Evolutionary conservation across 2,329 filamentous ascomycete species (phyloP), one percentile per base, ranked within the genome.

Genomic region (Colletotrichum siamense): DNA sequence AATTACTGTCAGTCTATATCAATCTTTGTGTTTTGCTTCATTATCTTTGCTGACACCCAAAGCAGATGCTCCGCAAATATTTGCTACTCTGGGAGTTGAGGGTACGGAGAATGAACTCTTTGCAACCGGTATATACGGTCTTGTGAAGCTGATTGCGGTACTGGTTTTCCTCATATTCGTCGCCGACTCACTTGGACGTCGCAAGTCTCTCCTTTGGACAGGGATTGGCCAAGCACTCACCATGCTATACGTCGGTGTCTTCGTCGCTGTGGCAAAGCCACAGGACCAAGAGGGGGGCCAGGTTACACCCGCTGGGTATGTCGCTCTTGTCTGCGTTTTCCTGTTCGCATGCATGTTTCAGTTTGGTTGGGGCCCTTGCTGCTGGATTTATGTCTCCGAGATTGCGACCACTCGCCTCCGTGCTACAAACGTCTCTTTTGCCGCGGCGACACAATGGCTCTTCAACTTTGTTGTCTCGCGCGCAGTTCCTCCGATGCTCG

Each of bases 281-380:
- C 79, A 89, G 15, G 71, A 68, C 8, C 44, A 66, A 9, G 79
- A 83, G 5, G 86, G 83, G 2, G 82, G 80, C 8, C 84, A 84
- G 68, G 81, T 84, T 57, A 78, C 82, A 71, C 70, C 77, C 10
- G 81, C 82, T 26, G 93, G 93, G 12, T 94, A 94, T 82, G 87
- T 93, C 55, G 92, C 93, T 1, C 86, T 94, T 0, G 89, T 93
- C 68, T 92, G 91, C 81, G 92, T 94, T 73, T 94, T 92, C 85
- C 85, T 94, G 22, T 94, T 94, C 79, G 80, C 77, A 28, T 78
- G 79, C 49, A 82, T 85, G 62, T 84, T 84, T 61, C 85, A 84
- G 59, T 83, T 84, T 24, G 84, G 84, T 8, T 87, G 85, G 85
- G 84, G 86, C 69, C 84, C 84, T 5, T 86, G 85, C 68, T 86